Evolutionary conservation across 257 asterid species (phyloP), one percentile per base, ranked within the genome.

Genomic region (Solanum boliviense): DNA sequence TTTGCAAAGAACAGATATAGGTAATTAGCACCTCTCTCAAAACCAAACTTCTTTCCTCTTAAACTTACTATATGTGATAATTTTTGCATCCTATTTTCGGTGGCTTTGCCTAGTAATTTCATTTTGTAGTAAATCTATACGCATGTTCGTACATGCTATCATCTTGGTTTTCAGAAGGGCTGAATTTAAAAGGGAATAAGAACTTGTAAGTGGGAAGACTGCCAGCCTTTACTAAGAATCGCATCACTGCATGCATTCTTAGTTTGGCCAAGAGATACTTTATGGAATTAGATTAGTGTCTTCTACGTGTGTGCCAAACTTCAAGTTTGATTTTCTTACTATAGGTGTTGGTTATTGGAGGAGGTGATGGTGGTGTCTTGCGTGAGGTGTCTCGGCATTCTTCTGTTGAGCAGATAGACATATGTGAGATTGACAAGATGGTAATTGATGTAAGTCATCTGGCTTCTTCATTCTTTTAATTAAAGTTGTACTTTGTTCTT

Each of bases 311-410:
- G 44, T 46, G 41, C 85, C 85, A 48, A 82, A 56, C 70, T 46
- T 82, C 32, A 46, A 81, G 70, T 15, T 48, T 1, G 85, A 27
- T 82, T 71, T 27, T 70, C 83, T 84, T 89, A 29, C 71, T 39
- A 67, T 84, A 97, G 99, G 99, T 97, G 88, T 92, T 97, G 91
- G 99, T 97, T 56, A 97, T 97, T 86, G 99, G 99, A 87, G 99
- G 99, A 87, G 99, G 99, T 86, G 99, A 97, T 92, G 99, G 99
- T 31, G 99, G 99, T 48, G 99, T 97, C 87, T 89, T 97, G 91
- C 99, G 99, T 25, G 99, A 97, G 88, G 99, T 97, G 39, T 89
- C 99, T 70, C 99, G 99, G 36, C 93, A 97, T 91, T 91, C 98
- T 83, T 94, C 99, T 83, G 94, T 96, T 84, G 99, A 95, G 93